Base-by-base conservation (phyloP, 148 eudicot species). In the Pharnaceum exiguum region DNA sequence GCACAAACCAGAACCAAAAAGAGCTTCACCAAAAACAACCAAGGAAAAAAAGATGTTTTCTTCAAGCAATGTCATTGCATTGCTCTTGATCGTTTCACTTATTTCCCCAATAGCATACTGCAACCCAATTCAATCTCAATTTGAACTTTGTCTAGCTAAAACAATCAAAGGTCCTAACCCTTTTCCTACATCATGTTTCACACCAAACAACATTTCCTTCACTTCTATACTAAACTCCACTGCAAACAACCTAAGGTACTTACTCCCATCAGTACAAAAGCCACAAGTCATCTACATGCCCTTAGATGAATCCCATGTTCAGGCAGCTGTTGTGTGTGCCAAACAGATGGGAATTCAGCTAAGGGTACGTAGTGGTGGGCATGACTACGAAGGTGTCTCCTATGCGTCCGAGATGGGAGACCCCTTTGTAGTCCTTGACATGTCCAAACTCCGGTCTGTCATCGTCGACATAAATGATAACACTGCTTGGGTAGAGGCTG, bases 301-400 rank as follows among this genome's bases (percentile, higher is more conserved):
- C 47, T 39, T 63, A 19, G 68, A 70, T 37, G 74, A 70, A 27
- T 62, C 74, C 64, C 74, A 70, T 21, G 74, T 70, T 17, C 74
- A 70, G 28, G 63, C 74, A 2, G 68, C 74, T 17, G 74, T 70
- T 5, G 18, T 57, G 5, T 70, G 74, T n/a, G 68, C 69, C 43
- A 77, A 37, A 27, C 27, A 55, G 13, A 36, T 64, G 10, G 66
- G 67, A 39, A 11, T 70, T 15, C 78, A 66, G 51, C 60, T 77
- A 1, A 46, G 82, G 37, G 63, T 73, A 1, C 55, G 74, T 28
- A 75, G 84, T 27, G 84, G 80, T 1, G 84, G 84, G 4, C 83
- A 79, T 11, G 83, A 79, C 46, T 79, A 71, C 25, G 83, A 68
- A 39, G 83, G 83, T 10, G 38, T 69, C 5, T 79, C 84, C 3